A percentile compares a stretch with the other conserved stretches of the same genome.
phyloP scores from a whole-genome alignment of 108 stramenopile species.

The Bacterosira constricta region DNA sequence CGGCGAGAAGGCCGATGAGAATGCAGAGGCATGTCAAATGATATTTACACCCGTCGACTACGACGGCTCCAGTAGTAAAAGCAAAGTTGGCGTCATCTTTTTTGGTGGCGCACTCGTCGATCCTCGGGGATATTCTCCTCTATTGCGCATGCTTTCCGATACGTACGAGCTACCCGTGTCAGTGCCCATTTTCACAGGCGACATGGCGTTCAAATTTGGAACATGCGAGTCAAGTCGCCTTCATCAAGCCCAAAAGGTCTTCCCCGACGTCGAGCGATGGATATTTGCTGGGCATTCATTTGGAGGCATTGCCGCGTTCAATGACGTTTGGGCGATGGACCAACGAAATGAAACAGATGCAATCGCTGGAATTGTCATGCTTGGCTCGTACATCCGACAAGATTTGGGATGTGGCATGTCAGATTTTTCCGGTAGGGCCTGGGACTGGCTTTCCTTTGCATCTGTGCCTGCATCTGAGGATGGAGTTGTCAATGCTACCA shows the following conservation, averaged over 20 bases:
- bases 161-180: constrained; percentile 16
- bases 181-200: constrained; percentile 33
- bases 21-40: constrained; percentile 21
- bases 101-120: constrained; percentile 43
- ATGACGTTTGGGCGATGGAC: constrained; percentile 7
- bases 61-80: background rate
- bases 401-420: constrained; percentile 27
- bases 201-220: constrained; percentile 20
- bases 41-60: constrained; percentile 2
- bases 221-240: constrained; percentile 26
- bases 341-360: constrained; percentile 11
- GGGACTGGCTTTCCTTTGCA: constrained; percentile 36
- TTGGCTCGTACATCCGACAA: constrained; percentile 28
- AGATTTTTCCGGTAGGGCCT: constrained; percentile 18
- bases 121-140: constrained; percentile 36
- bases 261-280: constrained; percentile 35
- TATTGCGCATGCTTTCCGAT: constrained; percentile 10
- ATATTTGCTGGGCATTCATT: constrained; percentile 43
- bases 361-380: constrained; percentile 34
- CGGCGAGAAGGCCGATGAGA: constrained; percentile 7
- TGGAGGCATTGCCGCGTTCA: constrained; percentile 38
- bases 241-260: constrained; percentile 14
- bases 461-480: constrained; percentile 25
- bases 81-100: constrained; percentile 29
- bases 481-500: constrained; percentile 34